Percentiles rank a stretch among this genome's conserved stretches.
phyloP scores from a whole-genome alignment of 106 monocot species.

The Gastrodia elata region DNA sequence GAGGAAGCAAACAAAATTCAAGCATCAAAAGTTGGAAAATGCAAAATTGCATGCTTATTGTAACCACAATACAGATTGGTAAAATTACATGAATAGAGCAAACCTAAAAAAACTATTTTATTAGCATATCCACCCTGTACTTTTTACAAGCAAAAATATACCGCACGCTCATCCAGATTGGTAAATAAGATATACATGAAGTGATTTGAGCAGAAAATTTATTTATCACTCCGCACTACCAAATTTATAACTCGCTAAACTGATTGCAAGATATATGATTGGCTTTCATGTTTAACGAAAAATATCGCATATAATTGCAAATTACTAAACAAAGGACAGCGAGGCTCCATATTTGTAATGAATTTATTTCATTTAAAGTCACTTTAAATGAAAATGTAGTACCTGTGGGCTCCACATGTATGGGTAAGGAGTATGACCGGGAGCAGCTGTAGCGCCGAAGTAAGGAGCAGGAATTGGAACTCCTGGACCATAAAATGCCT shows the following conservation, averaged over 20 bases:
- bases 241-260: too few species aligned
- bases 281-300: too few species aligned
- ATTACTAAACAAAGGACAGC: neutral
- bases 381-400: constrained; percentile 4
- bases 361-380: too few species aligned
- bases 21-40: neutral
- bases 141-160: neutral
- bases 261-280: too few species aligned
- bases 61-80: neutral
- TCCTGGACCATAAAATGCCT: constrained; percentile 82
- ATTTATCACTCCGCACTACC: too few species aligned
- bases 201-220: neutral
- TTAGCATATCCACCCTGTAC: neutral
- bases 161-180: neutral
- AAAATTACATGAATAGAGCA: too few species aligned
- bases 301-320: neutral
- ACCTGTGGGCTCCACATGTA: constrained; percentile 85
- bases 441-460: constrained; percentile 30
- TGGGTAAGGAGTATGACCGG: constrained; percentile 68
- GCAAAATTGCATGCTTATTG: neutral
- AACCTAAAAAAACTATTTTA: neutral
- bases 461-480: constrained; percentile 54
- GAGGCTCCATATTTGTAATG: too few species aligned
- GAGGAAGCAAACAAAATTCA: constrained; percentile 17
- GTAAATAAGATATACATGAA: neutral